Percentiles rank a stretch among this genome's conserved stretches.
Evolutionary conservation across 306 rosid species (phyloP).

Genomic region (Rosa multiflora): DNA sequence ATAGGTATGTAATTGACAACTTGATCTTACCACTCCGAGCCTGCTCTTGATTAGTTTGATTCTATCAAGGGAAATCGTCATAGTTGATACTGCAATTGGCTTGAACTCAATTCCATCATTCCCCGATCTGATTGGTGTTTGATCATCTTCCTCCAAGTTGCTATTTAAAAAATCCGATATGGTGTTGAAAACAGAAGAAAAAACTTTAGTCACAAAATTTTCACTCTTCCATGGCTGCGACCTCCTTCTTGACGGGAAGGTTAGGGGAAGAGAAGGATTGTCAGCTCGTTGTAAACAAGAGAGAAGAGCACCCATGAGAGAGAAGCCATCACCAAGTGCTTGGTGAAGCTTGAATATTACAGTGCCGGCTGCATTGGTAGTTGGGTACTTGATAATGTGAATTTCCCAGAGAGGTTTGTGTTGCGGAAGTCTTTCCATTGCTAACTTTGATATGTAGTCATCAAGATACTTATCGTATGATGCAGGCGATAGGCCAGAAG

Average conservation of each 20-base stretch:
- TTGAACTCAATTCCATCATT: constrained; percentile 28
- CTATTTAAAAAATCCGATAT: constrained; percentile 40
- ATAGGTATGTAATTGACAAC: not conserved
- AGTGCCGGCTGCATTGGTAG: constrained; percentile 33
- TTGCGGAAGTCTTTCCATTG: constrained; percentile 32
- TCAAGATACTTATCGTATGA: constrained; percentile 28
- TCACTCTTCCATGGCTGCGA: constrained; percentile 1
- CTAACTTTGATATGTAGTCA: constrained; percentile 40
- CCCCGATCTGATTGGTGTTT: constrained; percentile 51
- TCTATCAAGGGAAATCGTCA: constrained; percentile 41
- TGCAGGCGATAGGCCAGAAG: constrained; percentile 23
- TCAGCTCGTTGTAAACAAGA: constrained; percentile 51
- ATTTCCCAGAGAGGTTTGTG: constrained; percentile 55
- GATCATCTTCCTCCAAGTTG: constrained; percentile 43
- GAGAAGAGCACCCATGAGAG: constrained; percentile 63
- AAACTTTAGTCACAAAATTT: constrained; percentile 10
- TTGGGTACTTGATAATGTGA: constrained; percentile 50
- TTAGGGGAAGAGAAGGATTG: constrained; percentile 50
- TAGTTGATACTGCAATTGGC: constrained; percentile 36
- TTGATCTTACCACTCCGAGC: constrained; percentile 45
- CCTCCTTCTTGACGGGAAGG: constrained; percentile 42
- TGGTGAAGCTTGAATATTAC: constrained; percentile 54
- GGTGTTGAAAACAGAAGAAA: constrained; percentile 34
- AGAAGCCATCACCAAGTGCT: constrained; percentile 69
- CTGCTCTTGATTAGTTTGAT: constrained; percentile 51